Evolutionary conservation across 805 yeast genomes (phyloP).

Genomic region (Yamadazyma takamatsuzukensis): DNA sequence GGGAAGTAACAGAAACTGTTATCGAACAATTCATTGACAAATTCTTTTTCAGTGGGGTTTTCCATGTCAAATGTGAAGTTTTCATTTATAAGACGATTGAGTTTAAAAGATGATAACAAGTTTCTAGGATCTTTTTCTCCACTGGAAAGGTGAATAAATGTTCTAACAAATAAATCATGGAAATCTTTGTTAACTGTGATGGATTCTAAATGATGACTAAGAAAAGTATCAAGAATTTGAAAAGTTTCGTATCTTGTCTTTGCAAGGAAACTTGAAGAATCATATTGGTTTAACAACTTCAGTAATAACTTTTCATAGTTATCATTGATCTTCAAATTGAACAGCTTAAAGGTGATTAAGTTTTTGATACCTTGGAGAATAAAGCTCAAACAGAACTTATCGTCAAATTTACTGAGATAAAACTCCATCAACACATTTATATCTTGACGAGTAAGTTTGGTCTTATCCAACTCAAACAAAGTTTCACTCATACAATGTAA

Average conservation of each 20-base stretch:
- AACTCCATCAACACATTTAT: constrained; percentile 53
- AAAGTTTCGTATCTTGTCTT: constrained; percentile 60
- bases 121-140: constrained; percentile 97
- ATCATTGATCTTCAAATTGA: constrained; percentile 25
- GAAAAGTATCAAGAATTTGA: constrained; percentile 38
- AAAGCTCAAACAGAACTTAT: constrained; percentile 49
- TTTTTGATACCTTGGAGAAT: constrained; percentile 53
- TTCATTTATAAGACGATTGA: constrained; percentile 47
- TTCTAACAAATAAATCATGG: constrained; percentile 44
- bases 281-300: constrained; percentile 38
- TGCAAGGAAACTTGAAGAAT: constrained; percentile 58
- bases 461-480: constrained; percentile 21
- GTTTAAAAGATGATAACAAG: constrained; percentile 61
- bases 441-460: constrained; percentile 41
- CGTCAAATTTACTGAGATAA: constrained; percentile 63
- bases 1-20: constrained; percentile 94
- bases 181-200: constrained; percentile 13
- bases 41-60: constrained; percentile 29
- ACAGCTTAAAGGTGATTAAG: constrained; percentile 50
- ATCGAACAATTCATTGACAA: constrained; percentile 73
- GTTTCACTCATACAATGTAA: constrained; percentile 39
- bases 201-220: constrained; percentile 20
- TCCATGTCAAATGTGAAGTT: constrained; percentile 26
- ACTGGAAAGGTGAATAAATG: constrained; percentile 65
- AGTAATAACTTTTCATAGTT: constrained; percentile 36